phyloP scores from a whole-genome alignment of 192 early-diverging fungal genomes.

The Haplosporangium gracile region DNA sequence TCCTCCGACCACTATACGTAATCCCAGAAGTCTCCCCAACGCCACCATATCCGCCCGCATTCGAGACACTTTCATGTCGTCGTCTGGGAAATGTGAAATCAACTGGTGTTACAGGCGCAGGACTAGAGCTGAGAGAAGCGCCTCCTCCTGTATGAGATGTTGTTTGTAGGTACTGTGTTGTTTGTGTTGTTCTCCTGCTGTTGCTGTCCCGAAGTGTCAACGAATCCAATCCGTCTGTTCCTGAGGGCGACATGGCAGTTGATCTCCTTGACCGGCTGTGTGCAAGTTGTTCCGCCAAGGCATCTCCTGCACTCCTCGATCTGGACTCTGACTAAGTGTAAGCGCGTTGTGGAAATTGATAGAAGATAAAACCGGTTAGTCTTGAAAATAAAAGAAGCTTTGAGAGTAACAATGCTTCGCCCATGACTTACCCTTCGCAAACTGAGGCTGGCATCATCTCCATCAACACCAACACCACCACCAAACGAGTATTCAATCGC shows the following conservation, averaged over 20 bases:
- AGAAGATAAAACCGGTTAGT: neutral
- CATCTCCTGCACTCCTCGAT: slow-evolving; percentile 23
- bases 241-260: neutral
- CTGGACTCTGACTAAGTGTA: slow-evolving; percentile 27
- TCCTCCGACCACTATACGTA: slow-evolving; percentile 33
- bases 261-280: slow-evolving; percentile 16
- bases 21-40: slow-evolving; percentile 30
- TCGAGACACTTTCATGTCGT: slow-evolving; percentile 50
- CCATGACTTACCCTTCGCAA: slow-evolving; percentile 16
- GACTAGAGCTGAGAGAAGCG: slow-evolving; percentile 5
- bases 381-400: neutral
- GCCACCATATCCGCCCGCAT: slow-evolving; percentile 23
- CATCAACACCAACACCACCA: slow-evolving; percentile 19
- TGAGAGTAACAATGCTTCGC: neutral
- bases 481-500: slow-evolving; percentile 16
- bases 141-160: slow-evolving; percentile 7
- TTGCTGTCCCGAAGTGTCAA: neutral
- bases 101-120: slow-evolving; percentile 43
- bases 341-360: neutral
- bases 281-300: slow-evolving; percentile 26
- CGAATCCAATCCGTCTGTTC: slow-evolving; percentile 3
- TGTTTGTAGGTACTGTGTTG: slow-evolving; percentile 6
- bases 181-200: slow-evolving; percentile 11
- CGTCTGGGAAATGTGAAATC: slow-evolving; percentile 56
- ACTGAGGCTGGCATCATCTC: slow-evolving; percentile 5